phyloP scores from a whole-genome alignment of 768 basidiomycete genomes.

The Clitopilus hobsonii region DNA sequence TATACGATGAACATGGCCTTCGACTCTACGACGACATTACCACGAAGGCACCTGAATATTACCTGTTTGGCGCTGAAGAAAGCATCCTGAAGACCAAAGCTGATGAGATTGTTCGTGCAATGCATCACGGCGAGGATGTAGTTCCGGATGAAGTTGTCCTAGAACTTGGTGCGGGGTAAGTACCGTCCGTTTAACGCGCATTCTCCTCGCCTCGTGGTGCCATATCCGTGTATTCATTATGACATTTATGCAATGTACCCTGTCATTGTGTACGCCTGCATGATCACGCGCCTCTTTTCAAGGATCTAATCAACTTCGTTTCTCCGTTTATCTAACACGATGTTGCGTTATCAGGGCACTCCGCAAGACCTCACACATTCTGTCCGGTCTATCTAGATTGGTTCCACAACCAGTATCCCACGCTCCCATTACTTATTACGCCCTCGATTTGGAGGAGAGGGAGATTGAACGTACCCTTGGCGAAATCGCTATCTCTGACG shows the following conservation, averaged over 20 bases:
- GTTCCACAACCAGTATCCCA: conserved; percentile 28
- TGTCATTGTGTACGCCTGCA: background rate
- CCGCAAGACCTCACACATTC: conserved; percentile 83
- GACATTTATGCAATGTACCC: background rate
- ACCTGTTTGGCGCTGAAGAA: conserved; percentile 86
- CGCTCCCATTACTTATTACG: conserved; percentile 76
- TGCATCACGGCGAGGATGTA: conserved; percentile 46
- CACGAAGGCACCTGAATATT: conserved; percentile 76
- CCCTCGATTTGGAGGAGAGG: conserved; percentile 86
- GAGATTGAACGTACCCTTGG: conserved; percentile 80
- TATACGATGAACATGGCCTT: conserved; percentile 86
- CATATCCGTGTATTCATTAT: conserved; percentile 1
- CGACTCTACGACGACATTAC: conserved; percentile 85
- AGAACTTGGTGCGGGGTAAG: conserved; percentile 95
- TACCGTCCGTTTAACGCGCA: background rate
- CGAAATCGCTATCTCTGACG: conserved; percentile 56
- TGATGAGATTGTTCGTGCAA: conserved; percentile 67
- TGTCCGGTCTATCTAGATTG: conserved; percentile 61
- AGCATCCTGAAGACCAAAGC: conserved; percentile 72
- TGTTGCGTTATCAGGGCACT: conserved; percentile 54
- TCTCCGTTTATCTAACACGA: background rate
- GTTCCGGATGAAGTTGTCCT: conserved; percentile 57
- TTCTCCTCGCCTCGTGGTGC: background rate
- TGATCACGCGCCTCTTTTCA: background rate
- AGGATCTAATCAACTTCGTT: conserved; percentile 2